Evolutionary conservation across 1,139 yeast genomes (phyloP), one percentile per base, ranked within the genome.

Genomic region (Pichia sp.): DNA sequence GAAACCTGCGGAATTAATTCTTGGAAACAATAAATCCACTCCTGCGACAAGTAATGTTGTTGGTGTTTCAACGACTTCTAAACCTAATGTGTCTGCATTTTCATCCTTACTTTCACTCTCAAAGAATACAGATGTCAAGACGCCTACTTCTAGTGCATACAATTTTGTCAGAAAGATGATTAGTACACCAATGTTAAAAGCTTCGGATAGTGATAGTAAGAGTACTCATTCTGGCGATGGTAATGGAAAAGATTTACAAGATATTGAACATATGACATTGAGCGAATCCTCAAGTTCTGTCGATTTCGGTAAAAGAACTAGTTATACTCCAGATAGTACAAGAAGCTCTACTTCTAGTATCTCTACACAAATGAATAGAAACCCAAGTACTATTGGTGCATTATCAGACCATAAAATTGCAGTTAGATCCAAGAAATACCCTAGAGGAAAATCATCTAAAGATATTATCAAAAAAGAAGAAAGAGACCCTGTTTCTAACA

Each of bases 11-110:
- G 62, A 60, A 10, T 38, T 50, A 33, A 24, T 58, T 6, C 45
- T 37, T n/a, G 36, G 56, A 2, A 51, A 49, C 4, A 57, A 56
- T 30, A 60, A 57, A 3, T 57, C 63, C 2, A 38, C 58, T 7
- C 60, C 67, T 10, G 57, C 61, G 5, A 63, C 66, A 1, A 58
- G 65, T 12, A 63, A 56, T 38, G 64, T 53, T 4, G 58, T 57
- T 27, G 68, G 67, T 36, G 61, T 61, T 3, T 62, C 66, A 8
- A 61, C 66, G 0, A 59, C 65, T 1, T 60, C 65, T 3, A 63
- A 62, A 40, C 58, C 67, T 2, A 64, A 64, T 36, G 63, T 63
- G 28, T 62, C 67, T 2, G 67, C 67, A 8, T 62, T 63, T 45
- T 61, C 67, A 1, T 53, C 67, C 2, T 49, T 64, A 31, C 44